These are phyloP conservation scores for Mentha longifolia DNA, from an alignment of 257 asterid species.

Conservation along the genomic window DNA sequence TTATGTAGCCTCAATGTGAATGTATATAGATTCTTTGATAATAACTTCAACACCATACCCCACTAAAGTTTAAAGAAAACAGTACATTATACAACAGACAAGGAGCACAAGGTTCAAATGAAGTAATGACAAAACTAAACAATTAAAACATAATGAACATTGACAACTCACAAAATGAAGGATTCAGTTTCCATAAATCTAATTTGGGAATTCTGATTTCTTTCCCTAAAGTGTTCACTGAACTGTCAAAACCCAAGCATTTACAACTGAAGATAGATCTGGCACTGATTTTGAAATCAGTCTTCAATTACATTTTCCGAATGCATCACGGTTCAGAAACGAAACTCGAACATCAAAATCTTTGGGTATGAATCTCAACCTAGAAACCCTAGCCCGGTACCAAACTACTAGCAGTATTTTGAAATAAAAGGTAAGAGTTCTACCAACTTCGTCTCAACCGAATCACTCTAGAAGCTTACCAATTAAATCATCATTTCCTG, in stretches of 20 bases:
- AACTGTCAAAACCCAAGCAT: conserved; percentile 16
- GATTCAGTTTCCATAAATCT: conserved; percentile 5
- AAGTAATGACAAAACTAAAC: conserved; percentile 5
- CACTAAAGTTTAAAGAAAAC: not conserved
- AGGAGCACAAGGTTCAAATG: conserved; percentile 17
- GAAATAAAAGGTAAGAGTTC: not conserved
- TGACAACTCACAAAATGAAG: conserved; percentile 4
- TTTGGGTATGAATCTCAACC: conserved; percentile 4
- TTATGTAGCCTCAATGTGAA: not conserved
- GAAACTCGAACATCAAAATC: conserved; percentile 18
- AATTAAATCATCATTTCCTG: conserved; percentile 18
- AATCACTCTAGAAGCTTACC: conserved; percentile 25
- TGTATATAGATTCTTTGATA: conserved; percentile 8
- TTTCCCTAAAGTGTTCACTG: not conserved
- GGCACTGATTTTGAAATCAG: conserved; percentile 17
- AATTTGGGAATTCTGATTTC: not conserved
- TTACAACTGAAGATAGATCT: conserved; percentile 22
- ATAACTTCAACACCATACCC: not conserved
- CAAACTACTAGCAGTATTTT: conserved; percentile 8
- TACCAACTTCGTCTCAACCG: conserved; percentile 8
- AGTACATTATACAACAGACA: not conserved
- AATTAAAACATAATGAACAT: not conserved
- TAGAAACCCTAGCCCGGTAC: conserved; percentile 25
- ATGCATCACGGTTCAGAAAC: conserved; percentile 22
- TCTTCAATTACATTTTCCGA: conserved; percentile 13